Conservation (phyloP, 2,329 filamentous ascomycete genomes). For the Fusarium bulbicola region DNA sequence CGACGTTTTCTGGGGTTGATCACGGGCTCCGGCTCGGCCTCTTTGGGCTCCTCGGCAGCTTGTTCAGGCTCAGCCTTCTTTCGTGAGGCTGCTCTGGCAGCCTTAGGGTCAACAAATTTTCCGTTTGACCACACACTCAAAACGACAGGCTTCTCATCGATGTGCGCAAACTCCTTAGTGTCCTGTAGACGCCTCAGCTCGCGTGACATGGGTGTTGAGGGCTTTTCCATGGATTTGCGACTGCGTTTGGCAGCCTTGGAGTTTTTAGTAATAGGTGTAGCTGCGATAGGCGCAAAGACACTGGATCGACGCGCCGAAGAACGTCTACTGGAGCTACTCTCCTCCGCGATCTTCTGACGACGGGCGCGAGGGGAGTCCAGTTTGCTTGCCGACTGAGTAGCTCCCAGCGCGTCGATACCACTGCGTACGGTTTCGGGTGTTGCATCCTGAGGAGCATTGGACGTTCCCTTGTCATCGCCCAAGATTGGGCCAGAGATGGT, state of each 20-base stretch:
- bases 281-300: slow-evolving; percentile 52
- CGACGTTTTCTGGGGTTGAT: slow-evolving; percentile 54
- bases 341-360: slow-evolving; percentile 44
- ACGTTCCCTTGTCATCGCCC: slow-evolving; percentile 4
- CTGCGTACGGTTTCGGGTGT: slow-evolving; percentile 42
- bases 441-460: slow-evolving; percentile 17
- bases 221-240: slow-evolving; percentile 62
- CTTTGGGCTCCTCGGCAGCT: slow-evolving; percentile 36
- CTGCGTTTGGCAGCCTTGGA: slow-evolving; percentile 69
- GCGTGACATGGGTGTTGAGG: slow-evolving; percentile 59
- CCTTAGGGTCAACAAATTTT: slow-evolving; percentile 63
- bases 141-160: slow-evolving; percentile 66
- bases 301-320: slow-evolving; percentile 53
- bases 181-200: slow-evolving; percentile 69
- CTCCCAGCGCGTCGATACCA: slow-evolving; percentile 58
- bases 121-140: slow-evolving; percentile 73
- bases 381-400: slow-evolving; percentile 54
- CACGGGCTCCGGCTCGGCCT: slow-evolving; percentile 51
- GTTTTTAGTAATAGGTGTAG: slow-evolving; percentile 57
- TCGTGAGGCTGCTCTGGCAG: slow-evolving; percentile 49
- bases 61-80: slow-evolving; percentile 47
- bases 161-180: slow-evolving; percentile 68
- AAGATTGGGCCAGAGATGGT: slow-evolving; percentile 55
- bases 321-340: slow-evolving; percentile 47
- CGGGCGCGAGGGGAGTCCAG: slow-evolving; percentile 48